Percentiles rank a stretch among this genome's conserved stretches.
These are phyloP conservation scores for Dryas octopetala DNA, from an alignment of 306 rosid genomes.

Conservation along the genomic window DNA sequence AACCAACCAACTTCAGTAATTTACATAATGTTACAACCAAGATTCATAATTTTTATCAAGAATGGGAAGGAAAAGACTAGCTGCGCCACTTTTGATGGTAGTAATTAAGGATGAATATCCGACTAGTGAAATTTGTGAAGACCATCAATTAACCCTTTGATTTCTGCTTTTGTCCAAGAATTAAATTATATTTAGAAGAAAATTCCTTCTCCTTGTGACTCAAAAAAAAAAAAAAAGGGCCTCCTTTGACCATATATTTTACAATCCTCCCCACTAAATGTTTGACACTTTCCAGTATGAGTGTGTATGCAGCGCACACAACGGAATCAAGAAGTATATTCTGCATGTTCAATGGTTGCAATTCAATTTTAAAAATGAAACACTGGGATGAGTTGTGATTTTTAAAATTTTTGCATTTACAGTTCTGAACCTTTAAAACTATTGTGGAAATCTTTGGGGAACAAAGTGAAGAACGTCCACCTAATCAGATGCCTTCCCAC, in stretches of 20 bases:
- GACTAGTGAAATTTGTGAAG: neutral
- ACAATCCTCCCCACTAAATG: too few relatives aligned
- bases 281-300: too few relatives aligned
- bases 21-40: neutral
- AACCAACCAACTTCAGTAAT: neutral
- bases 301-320: too few relatives aligned
- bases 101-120: too few relatives aligned
- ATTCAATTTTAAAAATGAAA: neutral
- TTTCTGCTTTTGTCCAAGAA: neutral
- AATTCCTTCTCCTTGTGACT: neutral
- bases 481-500: neutral
- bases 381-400: too few relatives aligned
- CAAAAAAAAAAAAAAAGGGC: too few relatives aligned
- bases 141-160: neutral
- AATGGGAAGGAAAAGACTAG: neutral
- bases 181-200: neutral
- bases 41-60: neutral
- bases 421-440: neutral
- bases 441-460: neutral
- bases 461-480: neutral
- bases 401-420: neutral
- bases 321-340: neutral
- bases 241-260: too few relatives aligned
- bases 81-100: neutral
- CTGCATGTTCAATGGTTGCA: neutral